Evolutionary conservation across 768 basidiomycete genomes (phyloP), one percentile per base, ranked within the genome.

Genomic region (Lyophyllum decastes): DNA sequence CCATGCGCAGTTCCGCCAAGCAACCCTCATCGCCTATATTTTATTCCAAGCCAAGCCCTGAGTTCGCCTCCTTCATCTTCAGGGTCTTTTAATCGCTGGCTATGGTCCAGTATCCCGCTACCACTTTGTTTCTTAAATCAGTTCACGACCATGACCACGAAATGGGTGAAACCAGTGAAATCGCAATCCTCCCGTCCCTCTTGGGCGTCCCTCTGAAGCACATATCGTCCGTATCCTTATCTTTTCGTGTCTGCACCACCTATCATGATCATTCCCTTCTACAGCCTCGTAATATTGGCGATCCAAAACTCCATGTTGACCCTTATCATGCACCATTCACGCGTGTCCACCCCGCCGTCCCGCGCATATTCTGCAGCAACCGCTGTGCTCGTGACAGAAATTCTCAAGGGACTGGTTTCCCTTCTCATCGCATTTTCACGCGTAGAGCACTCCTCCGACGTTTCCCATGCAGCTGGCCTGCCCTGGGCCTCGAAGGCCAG

Each of bases 261-360:
- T 22, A 47, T 33, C n/a, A n/a, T n/a, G n/a, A n/a, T 57, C 24
- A 30, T 38, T 6, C 24, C 24, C 19, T 43, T 2, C n/a, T 53
- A 14, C 48, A 92, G 90, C 51, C 81, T 92, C 55, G 79, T 91
- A 58, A 90, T 88, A n/a, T 82, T 95, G 70, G 93, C 93, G 49
- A 83, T 94, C 50, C 95, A 98, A 77, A 98, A 98, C 75, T 94
- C 94, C 21, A 76, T 86, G 55, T 71, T 98, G 55, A 91, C 94
- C 33, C 85, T 98, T 71, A 89, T 98, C 70, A 95, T 98, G 92
- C 95, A 97, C 77, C 92, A 96, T 73, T 97, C 96, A 38, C 87
- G 95, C 61, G 88, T 92, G 52, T 88, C 90, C 10, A 84, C 86
- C 17, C 79, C 91, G 2, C 84, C 90, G 0, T 85, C 87, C 53